Evolutionary conservation across 2,329 filamentous ascomycete species (phyloP).

Genomic region (Exophiala bonariae): DNA sequence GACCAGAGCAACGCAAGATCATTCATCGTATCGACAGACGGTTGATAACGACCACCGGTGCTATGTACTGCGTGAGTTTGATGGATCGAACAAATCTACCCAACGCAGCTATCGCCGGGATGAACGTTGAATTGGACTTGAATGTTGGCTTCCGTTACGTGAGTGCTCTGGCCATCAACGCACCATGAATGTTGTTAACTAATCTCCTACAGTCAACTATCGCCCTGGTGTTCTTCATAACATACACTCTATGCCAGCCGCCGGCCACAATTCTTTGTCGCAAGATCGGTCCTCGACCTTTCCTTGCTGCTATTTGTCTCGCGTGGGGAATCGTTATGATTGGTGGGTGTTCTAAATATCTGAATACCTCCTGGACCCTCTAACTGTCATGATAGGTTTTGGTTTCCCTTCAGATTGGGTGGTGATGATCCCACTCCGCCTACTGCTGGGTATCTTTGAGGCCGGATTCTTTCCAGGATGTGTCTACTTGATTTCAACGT

Average conservation of each 20-base stretch:
- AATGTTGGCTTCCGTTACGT: conserved; percentile 8
- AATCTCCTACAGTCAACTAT: conserved; percentile 51
- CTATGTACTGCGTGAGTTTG: conserved; percentile 71
- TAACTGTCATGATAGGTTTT: conserved; percentile 28
- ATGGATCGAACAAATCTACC: conserved; percentile 79
- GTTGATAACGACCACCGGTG: conserved; percentile 61
- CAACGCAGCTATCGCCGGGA: conserved; percentile 68
- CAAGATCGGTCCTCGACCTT: conserved; percentile 53
- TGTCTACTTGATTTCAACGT: conserved; percentile 59
- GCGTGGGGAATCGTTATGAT: conserved; percentile 45
- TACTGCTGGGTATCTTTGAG: conserved; percentile 64
- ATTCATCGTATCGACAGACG: conserved; percentile 68
- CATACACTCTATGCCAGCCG: conserved; percentile 70
- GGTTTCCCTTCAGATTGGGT: conserved; percentile 28
- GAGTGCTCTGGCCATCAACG: neutral
- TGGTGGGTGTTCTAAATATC: too few relatives aligned
- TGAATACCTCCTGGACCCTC: too few relatives aligned
- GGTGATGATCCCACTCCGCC: conserved; percentile 25
- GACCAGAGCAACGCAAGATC: conserved; percentile 66
- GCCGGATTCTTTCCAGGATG: conserved; percentile 68
- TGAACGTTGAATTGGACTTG: conserved; percentile 19
- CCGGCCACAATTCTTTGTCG: conserved; percentile 68
- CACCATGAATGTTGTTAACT: neutral
- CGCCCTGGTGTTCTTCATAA: conserved; percentile 70
- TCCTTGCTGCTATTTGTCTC: conserved; percentile 33